Conservation (phyloP, 1,284 basidiomycete species). For the Blastosporella zonata region DNA sequence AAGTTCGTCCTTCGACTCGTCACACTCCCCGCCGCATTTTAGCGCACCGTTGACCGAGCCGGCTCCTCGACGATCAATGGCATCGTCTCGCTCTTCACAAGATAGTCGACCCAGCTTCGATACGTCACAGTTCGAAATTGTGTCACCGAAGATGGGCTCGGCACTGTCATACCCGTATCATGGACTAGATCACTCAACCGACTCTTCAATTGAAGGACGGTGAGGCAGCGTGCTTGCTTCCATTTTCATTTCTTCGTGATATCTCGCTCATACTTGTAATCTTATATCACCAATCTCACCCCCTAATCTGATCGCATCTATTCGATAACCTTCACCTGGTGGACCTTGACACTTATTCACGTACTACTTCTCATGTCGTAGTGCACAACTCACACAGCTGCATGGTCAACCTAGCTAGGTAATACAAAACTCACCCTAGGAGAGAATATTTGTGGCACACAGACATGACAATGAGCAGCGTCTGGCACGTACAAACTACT, state of each 20-base stretch:
- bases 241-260: neutral
- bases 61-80: slow-evolving; percentile 30
- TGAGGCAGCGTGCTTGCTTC: neutral
- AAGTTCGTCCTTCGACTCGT: slow-evolving; percentile 33
- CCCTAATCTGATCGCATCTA: too few relatives aligned
- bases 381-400: too few relatives aligned
- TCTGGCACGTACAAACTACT: neutral
- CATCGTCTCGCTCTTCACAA: slow-evolving; percentile 35
- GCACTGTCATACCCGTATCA: slow-evolving; percentile 39
- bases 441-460: neutral
- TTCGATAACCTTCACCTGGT: too few relatives aligned
- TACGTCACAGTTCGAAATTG: slow-evolving; percentile 47
- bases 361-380: too few relatives aligned
- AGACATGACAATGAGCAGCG: neutral
- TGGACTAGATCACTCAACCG: slow-evolving; percentile 28
- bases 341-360: too few relatives aligned
- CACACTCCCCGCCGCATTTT: slow-evolving; percentile 24
- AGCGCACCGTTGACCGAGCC: slow-evolving; percentile 24
- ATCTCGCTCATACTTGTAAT: too few relatives aligned
- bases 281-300: too few relatives aligned
- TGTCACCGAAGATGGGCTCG: slow-evolving; percentile 40
- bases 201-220: neutral
- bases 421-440: neutral
- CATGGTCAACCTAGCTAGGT: neutral
- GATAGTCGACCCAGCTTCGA: slow-evolving; percentile 43